These are phyloP conservation scores for Coemansia sp. DNA, from an alignment of 192 early-diverging fungal species.

Conservation along the genomic window DNA sequence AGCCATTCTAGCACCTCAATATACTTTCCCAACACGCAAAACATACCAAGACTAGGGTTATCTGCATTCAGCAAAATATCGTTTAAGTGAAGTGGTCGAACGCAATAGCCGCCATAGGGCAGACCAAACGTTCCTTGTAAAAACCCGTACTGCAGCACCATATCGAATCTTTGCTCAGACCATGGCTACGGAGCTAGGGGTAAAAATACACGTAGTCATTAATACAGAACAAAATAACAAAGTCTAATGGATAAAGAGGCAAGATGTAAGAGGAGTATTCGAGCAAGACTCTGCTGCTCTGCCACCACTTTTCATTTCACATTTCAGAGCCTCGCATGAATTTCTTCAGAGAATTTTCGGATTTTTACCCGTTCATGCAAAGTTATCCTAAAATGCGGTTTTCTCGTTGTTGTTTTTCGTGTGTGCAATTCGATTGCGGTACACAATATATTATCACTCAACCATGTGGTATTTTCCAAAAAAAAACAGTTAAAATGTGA, in stretches of 20 bases:
- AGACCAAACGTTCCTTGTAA: conserved; percentile 51
- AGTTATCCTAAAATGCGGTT: not conserved
- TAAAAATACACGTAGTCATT: no score
- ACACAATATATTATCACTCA: no score
- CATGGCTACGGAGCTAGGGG: no score
- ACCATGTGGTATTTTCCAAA: no score
- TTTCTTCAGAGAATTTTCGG: not conserved
- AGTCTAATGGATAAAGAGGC: no score
- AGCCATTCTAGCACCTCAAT: conserved; percentile 35
- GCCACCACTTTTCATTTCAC: not conserved
- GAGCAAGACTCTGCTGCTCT: no score
- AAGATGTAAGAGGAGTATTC: no score
- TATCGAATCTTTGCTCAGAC: not conserved
- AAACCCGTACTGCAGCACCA: conserved; percentile 41
- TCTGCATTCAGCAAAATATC: conserved; percentile 27
- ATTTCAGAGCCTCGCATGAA: not conserved
- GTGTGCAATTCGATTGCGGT: no score
- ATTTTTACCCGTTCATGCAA: not conserved
- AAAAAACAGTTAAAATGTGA: no score
- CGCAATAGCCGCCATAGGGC: conserved; percentile 52
- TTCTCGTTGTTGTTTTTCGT: no score
- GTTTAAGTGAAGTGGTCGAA: conserved; percentile 14
- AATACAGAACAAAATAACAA: no score
- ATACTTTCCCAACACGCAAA: conserved; percentile 40
- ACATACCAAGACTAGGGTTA: conserved; percentile 36